Percentiles rank a stretch among this genome's conserved stretches.
Conservation (phyloP, 345 rosid species). For the Populus nigra region DNA sequence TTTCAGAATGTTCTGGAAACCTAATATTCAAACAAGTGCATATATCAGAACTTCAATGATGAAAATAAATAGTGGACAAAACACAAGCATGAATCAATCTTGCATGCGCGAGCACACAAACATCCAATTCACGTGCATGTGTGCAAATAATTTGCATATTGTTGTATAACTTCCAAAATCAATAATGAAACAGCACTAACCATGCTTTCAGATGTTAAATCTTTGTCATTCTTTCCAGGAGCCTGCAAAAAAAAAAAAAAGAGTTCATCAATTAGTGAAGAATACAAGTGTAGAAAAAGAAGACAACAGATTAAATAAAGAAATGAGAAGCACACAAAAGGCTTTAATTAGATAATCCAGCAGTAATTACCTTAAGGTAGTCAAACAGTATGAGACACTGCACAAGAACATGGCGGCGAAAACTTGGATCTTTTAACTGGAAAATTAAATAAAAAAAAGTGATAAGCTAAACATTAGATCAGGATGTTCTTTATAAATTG, state of each 20-base stretch:
- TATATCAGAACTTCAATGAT: not conserved
- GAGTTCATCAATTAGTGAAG: slow-evolving; percentile 7
- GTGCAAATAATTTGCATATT: not conserved
- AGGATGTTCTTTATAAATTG: slow-evolving; percentile 4
- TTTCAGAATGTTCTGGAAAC: not conserved
- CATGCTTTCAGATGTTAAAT: slow-evolving; percentile 86
- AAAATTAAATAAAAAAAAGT: slow-evolving; percentile 17
- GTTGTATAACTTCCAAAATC: slow-evolving; percentile 7
- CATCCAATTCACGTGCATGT: not conserved
- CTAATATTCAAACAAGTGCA: not conserved
- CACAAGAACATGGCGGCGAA: slow-evolving; percentile 90
- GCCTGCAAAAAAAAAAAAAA: slow-evolving; percentile 45
- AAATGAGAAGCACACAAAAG: slow-evolving; percentile 7
- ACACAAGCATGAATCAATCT: not conserved
- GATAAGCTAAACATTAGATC: slow-evolving; percentile 6
- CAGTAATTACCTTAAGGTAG: slow-evolving; percentile 68
- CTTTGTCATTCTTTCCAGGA: slow-evolving; percentile 96
- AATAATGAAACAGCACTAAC: slow-evolving; percentile 47
- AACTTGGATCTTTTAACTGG: slow-evolving; percentile 97
- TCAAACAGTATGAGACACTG: slow-evolving; percentile 96
- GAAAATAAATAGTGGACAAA: not conserved
- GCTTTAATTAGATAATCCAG: slow-evolving; percentile 7
- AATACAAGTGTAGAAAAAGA: not conserved
- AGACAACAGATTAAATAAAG: not conserved
- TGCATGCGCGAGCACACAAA: not conserved